These are phyloP conservation scores for Ceriops zippeliana DNA, from an alignment of 345 rosid species.

Conservation along the genomic window DNA sequence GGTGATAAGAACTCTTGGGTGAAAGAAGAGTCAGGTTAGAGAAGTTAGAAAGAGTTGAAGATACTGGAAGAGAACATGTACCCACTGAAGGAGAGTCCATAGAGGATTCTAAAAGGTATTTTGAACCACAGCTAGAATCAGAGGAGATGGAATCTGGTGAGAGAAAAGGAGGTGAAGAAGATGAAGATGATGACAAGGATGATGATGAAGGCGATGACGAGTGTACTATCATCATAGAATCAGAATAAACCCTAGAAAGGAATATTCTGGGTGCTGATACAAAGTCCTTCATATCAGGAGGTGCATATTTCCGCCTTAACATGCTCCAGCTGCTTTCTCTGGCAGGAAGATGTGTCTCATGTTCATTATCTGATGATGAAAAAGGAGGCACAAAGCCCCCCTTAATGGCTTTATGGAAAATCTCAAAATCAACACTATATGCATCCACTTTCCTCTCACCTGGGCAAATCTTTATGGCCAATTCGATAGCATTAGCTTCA, in stretches of 20 bases:
- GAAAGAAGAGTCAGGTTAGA: conserved; percentile 54
- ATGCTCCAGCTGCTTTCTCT: conserved; percentile 96
- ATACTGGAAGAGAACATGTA: conserved; percentile 46
- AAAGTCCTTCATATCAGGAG: conserved; percentile 66
- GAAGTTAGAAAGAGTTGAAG: conserved; percentile 60
- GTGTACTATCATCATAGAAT: conserved; percentile 86
- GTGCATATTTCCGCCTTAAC: conserved; percentile 78
- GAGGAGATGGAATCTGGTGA: conserved; percentile 75
- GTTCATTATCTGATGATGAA: conserved; percentile 73
- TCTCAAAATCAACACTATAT: conserved; percentile 88
- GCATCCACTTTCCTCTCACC: conserved; percentile 68
- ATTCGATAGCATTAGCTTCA: conserved; percentile 29
- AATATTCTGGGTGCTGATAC: conserved; percentile 56
- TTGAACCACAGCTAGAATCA: conserved; percentile 62
- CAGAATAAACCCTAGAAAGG: conserved; percentile 85
- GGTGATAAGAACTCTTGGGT: conserved; percentile 40
- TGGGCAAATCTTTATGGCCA: conserved; percentile 39
- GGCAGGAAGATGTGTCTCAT: conserved; percentile 87
- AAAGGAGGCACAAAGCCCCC: conserved; percentile 96
- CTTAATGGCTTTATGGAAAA: conserved; percentile 71
- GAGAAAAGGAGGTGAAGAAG: conserved; percentile 68
- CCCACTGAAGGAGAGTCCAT: conserved; percentile 64
- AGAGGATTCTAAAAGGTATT: conserved; percentile 57
- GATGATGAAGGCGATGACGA: conserved; percentile 56
- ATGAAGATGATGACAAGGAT: conserved; percentile 43